phyloP scores from a whole-genome alignment of 257 asterid species.

The Echites panduratus region DNA sequence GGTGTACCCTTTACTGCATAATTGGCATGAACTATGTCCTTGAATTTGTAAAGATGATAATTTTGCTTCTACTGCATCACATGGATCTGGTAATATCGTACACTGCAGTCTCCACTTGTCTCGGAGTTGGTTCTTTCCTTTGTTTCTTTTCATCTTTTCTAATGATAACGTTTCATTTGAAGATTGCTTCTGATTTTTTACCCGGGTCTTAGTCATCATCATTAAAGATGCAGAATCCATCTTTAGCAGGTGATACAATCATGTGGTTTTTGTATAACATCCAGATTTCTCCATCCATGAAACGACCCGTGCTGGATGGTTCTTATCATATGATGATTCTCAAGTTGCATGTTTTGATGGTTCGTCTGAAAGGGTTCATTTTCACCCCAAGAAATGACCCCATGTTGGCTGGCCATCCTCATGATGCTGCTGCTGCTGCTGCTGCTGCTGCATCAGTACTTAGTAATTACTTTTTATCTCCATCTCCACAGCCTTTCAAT shows the following conservation, averaged over 20 bases:
- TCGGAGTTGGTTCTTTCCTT: not conserved
- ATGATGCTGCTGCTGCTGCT: not conserved
- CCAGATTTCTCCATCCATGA: slow-evolving; percentile 1
- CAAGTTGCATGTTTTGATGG: not conserved
- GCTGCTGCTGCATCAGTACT: not conserved
- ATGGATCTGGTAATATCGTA: not conserved
- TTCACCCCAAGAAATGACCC: not conserved
- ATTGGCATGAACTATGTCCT: not conserved
- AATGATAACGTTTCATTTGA: not conserved
- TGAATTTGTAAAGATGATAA: not conserved
- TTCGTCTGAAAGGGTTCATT: not conserved
- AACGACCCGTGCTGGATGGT: slow-evolving; percentile 6
- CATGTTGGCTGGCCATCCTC: not conserved
- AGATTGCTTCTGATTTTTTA: not conserved
- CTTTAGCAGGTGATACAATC: slow-evolving; percentile 1
- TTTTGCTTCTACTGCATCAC: not conserved
- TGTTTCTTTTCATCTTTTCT: not conserved
- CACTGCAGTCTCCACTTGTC: not conserved
- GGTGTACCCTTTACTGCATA: not conserved
- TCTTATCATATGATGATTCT: not conserved
- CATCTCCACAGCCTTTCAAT: too few relatives aligned
- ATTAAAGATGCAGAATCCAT: not conserved
- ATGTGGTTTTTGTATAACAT: slow-evolving; percentile 6
- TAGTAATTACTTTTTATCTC: too few relatives aligned
- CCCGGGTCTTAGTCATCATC: not conserved